Evolutionary conservation across 2,329 filamentous ascomycete genomes (phyloP).

Genomic region (Coniochaeta hoffmannii): DNA sequence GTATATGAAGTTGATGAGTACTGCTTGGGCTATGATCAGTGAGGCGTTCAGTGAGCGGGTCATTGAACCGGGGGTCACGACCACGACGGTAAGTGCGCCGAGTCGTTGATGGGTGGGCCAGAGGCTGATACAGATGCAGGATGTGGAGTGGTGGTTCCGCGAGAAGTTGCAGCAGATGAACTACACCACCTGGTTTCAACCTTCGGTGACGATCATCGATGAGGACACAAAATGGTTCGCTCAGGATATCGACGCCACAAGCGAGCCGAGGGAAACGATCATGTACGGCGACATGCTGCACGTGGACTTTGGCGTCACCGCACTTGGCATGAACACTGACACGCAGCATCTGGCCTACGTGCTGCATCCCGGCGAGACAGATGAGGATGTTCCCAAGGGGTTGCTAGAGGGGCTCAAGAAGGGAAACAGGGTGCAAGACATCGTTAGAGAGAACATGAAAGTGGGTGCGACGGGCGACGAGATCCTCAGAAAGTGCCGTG

Average conservation of each 20-base stretch:
- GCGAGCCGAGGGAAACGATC: slow-evolving; percentile 19
- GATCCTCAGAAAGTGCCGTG: slow-evolving; percentile 29
- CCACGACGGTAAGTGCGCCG: slow-evolving; percentile 16
- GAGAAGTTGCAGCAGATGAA: slow-evolving; percentile 39
- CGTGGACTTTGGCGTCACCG: slow-evolving; percentile 40
- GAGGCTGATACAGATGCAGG: slow-evolving; percentile 15
- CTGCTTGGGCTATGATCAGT: slow-evolving; percentile 41
- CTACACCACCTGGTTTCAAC: slow-evolving; percentile 46
- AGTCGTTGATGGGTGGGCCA: not conserved
- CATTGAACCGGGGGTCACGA: slow-evolving; percentile 34
- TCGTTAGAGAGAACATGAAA: slow-evolving; percentile 34
- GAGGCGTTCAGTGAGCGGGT: slow-evolving; percentile 36
- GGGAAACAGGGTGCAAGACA: slow-evolving; percentile 40
- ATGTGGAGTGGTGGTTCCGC: slow-evolving; percentile 45
- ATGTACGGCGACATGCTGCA: slow-evolving; percentile 38
- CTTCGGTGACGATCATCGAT: slow-evolving; percentile 33
- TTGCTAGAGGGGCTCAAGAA: slow-evolving; percentile 34
- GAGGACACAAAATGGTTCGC: slow-evolving; percentile 9
- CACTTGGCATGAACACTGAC: slow-evolving; percentile 39
- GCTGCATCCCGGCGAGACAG: slow-evolving; percentile 31
- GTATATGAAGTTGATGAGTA: slow-evolving; percentile 39
- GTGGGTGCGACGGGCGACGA: slow-evolving; percentile 36
- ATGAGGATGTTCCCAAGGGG: slow-evolving; percentile 31
- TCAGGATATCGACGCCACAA: slow-evolving; percentile 10
- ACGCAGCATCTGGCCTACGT: slow-evolving; percentile 45